Conservation (phyloP, 2,329 filamentous ascomycete species). For the Colletotrichum eremochloae region DNA sequence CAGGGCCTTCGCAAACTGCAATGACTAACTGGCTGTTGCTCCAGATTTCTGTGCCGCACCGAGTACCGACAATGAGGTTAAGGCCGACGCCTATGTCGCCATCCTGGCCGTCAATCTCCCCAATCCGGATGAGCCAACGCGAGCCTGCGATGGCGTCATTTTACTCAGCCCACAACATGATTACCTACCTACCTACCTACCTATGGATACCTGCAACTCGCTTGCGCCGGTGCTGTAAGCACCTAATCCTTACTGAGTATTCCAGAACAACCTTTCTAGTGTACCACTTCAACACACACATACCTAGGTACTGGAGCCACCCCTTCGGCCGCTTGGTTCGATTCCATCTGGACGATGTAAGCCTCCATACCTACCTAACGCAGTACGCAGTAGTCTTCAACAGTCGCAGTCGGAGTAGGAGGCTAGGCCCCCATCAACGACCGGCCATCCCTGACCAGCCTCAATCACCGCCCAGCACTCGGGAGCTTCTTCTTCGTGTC, state of each 20-base stretch:
- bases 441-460: background rate
- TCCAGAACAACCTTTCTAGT: background rate
- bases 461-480: background rate
- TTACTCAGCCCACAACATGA: background rate
- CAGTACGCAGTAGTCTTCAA: background rate
- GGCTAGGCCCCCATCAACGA: background rate
- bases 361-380: background rate
- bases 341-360: background rate
- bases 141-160: slow-evolving; percentile 41
- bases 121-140: slow-evolving; percentile 41
- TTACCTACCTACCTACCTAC: too few relatives aligned
- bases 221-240: too few relatives aligned
- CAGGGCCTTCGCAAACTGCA: background rate
- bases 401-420: background rate
- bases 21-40: background rate
- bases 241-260: too few relatives aligned
- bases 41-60: slow-evolving; percentile 16
- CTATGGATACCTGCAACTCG: too few relatives aligned
- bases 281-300: background rate
- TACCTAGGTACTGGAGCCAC: background rate
- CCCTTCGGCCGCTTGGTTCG: background rate
- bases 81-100: slow-evolving; percentile 36
- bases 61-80: slow-evolving; percentile 40
- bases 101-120: slow-evolving; percentile 42
- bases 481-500: background rate